Evolutionary conservation across 73 alveolate species (phyloP).

Genomic region (Diophrys sp.): DNA sequence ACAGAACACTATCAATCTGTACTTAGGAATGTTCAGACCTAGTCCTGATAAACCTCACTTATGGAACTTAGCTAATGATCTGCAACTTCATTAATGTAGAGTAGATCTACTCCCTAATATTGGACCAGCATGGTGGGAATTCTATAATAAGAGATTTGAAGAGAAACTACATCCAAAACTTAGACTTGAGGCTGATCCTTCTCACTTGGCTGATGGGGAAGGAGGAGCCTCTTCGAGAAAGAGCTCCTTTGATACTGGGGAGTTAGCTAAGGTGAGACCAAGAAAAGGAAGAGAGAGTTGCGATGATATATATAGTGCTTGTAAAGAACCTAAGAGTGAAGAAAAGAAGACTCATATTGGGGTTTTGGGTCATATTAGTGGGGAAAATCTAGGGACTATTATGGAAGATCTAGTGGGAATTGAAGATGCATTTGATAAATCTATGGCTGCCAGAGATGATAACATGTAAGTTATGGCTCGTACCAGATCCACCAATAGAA

Average conservation of each 20-base stretch:
- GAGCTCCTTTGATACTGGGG: background rate
- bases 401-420: background rate
- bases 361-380: background rate
- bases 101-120: conserved; percentile 27
- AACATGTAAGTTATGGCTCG: background rate
- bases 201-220: background rate
- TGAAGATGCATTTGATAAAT: background rate
- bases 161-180: conserved; percentile 10
- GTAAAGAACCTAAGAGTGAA: no score
- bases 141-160: conserved; percentile 17
- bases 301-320: no score
- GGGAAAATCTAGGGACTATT: background rate
- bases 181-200: background rate
- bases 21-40: conserved; percentile 74
- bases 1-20: conserved; percentile 71
- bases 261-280: background rate
- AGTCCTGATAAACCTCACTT: conserved; percentile 15
- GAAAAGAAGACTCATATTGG: no score
- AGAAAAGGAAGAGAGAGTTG: background rate
- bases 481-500: background rate
- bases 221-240: background rate
- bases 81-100: conserved; percentile 30
- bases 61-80: conserved; percentile 49
- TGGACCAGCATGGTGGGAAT: conserved; percentile 65
- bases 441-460: background rate